phyloP scores from a whole-genome alignment of 148 eudicot species.

The Rhododendron williamsianum region DNA sequence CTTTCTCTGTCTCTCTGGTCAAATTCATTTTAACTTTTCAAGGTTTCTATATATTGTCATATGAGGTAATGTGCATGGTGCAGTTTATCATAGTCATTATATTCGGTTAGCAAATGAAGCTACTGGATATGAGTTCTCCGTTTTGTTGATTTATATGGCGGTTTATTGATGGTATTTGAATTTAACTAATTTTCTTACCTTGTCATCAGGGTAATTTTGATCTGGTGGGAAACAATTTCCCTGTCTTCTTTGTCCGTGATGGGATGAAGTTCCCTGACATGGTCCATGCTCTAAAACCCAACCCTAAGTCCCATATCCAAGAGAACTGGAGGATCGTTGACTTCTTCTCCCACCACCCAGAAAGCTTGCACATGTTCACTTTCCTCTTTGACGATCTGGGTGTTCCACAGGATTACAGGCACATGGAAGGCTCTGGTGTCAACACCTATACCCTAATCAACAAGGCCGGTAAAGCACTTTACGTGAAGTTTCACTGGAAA shows the following conservation, averaged over 20 bases:
- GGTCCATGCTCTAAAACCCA: slow-evolving; percentile 90
- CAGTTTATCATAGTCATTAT: not conserved
- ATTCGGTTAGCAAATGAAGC: not conserved
- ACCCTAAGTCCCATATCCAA: slow-evolving; percentile 95
- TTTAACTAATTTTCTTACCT: not conserved
- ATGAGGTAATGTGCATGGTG: not conserved
- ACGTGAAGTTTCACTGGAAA: slow-evolving; percentile 95
- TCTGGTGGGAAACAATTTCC: slow-evolving; percentile 95
- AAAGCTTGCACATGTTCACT: slow-evolving; percentile 75
- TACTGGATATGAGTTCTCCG: not conserved
- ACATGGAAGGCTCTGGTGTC: slow-evolving; percentile 98
- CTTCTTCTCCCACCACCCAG: slow-evolving; percentile 96
- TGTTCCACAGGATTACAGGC: slow-evolving; percentile 76
- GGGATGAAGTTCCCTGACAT: slow-evolving; percentile 92
- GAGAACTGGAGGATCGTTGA: slow-evolving; percentile 89
- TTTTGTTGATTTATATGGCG: not conserved
- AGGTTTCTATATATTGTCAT: not conserved
- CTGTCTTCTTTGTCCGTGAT: slow-evolving; percentile 87
- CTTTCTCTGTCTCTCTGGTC: not conserved
- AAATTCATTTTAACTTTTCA: not conserved
- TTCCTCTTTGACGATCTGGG: slow-evolving; percentile 91
- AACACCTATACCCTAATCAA: slow-evolving; percentile 71
- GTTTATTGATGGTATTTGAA: slow-evolving; percentile 5
- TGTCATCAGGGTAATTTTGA: slow-evolving; percentile 82
- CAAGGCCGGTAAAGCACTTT: slow-evolving; percentile 74